These are phyloP conservation scores for Meripilus lineatus DNA, from an alignment of 1,284 basidiomycete species.

Conservation along the genomic window DNA sequence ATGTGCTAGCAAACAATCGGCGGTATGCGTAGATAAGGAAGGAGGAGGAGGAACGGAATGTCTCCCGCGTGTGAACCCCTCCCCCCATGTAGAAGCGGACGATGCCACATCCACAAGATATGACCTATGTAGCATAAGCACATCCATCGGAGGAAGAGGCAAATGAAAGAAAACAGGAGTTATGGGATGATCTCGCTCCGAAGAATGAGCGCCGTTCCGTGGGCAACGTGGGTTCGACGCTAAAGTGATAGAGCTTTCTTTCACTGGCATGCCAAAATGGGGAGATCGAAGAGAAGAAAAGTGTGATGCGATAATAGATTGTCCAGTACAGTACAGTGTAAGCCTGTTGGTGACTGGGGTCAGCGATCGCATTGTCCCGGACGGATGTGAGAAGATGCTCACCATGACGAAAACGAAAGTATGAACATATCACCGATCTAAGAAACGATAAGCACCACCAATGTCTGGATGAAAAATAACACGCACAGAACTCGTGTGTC, in stretches of 20 bases:
- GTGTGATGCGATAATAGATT: conserved; percentile 20
- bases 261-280: conserved; percentile 4
- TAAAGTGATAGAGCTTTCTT: conserved; percentile 61
- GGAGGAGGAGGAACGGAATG: conserved; percentile 31
- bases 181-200: conserved; percentile 59
- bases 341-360: conserved; percentile 14
- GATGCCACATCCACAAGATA: no score
- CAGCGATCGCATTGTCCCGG: no score
- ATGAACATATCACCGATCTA: conserved; percentile 46
- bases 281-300: conserved; percentile 11
- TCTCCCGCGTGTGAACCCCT: conserved; percentile 58
- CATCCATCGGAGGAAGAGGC: conserved; percentile 31
- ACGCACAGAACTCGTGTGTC: conserved; percentile 93
- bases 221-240: conserved; percentile 52
- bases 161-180: conserved; percentile 38
- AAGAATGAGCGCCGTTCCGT: conserved; percentile 80
- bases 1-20: no score
- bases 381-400: conserved; percentile 5
- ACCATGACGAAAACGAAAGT: conserved; percentile 20
- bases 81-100: conserved; percentile 30
- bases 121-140: no score
- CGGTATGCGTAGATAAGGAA: no score
- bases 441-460: conserved; percentile 7
- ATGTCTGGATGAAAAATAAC: conserved; percentile 4
- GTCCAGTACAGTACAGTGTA: conserved; percentile 30